These are phyloP conservation scores for Hymenoscyphus linearis DNA, from an alignment of 2,329 filamentous ascomycete genomes.

Conservation along the genomic window DNA sequence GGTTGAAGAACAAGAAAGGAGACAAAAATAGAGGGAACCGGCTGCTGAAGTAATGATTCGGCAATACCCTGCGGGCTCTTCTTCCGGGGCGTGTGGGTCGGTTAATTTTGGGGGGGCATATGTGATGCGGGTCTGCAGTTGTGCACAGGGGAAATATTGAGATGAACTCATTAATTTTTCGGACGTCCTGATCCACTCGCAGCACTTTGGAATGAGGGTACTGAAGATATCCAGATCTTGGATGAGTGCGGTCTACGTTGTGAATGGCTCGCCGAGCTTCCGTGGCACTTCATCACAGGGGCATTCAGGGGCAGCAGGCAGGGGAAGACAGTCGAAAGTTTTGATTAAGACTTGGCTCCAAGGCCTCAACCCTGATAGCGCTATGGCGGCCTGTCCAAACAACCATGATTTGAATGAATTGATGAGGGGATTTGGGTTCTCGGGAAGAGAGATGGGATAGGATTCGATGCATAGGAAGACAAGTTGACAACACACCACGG, in stretches of 20 bases:
- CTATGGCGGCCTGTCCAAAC: background rate
- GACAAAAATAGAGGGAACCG: slow-evolving; percentile 5
- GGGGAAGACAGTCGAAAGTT: slow-evolving; percentile 9
- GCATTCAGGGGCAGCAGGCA: slow-evolving; percentile 10
- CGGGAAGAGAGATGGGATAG: background rate
- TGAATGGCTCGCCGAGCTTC: slow-evolving; percentile 1
- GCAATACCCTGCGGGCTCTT: background rate
- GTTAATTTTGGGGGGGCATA: slow-evolving; percentile 18
- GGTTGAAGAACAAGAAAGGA: slow-evolving; percentile 11
- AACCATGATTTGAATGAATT: background rate
- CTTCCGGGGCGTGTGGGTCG: slow-evolving; percentile 5
- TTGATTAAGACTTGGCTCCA: background rate
- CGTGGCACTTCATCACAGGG: slow-evolving; percentile 13
- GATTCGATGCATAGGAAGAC: too few relatives aligned
- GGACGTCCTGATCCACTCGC: slow-evolving; percentile 17
- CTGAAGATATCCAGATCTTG: background rate
- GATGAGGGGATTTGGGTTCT: background rate
- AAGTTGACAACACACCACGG: background rate
- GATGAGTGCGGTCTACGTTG: slow-evolving; percentile 13
- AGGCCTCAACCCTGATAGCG: background rate
- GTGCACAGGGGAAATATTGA: slow-evolving; percentile 25
- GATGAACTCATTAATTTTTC: slow-evolving; percentile 22
- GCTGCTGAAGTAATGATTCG: slow-evolving; percentile 12
- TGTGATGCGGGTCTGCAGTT: slow-evolving; percentile 10
- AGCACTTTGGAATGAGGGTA: slow-evolving; percentile 17